Conservation (phyloP, 805 yeast species). For the Candida adriatica region DNA sequence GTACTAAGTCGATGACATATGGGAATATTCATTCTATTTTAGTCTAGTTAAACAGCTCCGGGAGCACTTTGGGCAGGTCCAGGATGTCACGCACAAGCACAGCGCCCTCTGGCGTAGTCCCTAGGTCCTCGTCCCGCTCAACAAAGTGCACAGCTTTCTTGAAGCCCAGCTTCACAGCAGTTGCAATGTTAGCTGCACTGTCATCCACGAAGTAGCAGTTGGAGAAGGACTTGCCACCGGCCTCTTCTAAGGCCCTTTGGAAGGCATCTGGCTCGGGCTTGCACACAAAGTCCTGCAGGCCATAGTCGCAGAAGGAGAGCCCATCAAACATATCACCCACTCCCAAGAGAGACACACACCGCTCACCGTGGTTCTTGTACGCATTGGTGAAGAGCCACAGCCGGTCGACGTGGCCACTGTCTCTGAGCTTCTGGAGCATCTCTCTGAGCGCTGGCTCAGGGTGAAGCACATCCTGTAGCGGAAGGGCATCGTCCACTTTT, state of each 20-base stretch:
- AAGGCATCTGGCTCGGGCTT: slow-evolving; percentile 81
- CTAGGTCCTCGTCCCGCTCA: slow-evolving; percentile 55
- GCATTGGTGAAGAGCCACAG: slow-evolving; percentile 96
- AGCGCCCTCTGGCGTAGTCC: slow-evolving; percentile 36
- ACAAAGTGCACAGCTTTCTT: slow-evolving; percentile 63
- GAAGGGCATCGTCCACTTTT: slow-evolving; percentile 88
- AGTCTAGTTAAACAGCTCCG: slow-evolving; percentile 17
- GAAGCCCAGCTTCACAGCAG: slow-evolving; percentile 70
- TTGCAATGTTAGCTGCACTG: slow-evolving; percentile 68
- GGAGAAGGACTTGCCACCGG: slow-evolving; percentile 44
- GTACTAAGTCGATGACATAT: too few relatives aligned
- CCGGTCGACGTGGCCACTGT: slow-evolving; percentile 50
- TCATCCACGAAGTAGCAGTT: slow-evolving; percentile 82
- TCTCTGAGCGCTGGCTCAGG: slow-evolving; percentile 53
- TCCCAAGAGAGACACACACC: slow-evolving; percentile 76
- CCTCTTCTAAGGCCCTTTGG: slow-evolving; percentile 53
- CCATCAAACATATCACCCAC: slow-evolving; percentile 94
- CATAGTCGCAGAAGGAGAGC: slow-evolving; percentile 84
- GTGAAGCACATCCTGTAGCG: slow-evolving; percentile 67
- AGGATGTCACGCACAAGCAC: slow-evolving; percentile 49
- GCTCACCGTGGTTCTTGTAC: slow-evolving; percentile 78
- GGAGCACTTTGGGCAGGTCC: slow-evolving; percentile 34
- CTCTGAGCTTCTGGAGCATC: slow-evolving; percentile 38
- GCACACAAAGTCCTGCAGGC: slow-evolving; percentile 58
- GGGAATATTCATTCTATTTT: too few relatives aligned